phyloP scores from a whole-genome alignment of 179 eudicot species.

The Spergularia azorica region DNA sequence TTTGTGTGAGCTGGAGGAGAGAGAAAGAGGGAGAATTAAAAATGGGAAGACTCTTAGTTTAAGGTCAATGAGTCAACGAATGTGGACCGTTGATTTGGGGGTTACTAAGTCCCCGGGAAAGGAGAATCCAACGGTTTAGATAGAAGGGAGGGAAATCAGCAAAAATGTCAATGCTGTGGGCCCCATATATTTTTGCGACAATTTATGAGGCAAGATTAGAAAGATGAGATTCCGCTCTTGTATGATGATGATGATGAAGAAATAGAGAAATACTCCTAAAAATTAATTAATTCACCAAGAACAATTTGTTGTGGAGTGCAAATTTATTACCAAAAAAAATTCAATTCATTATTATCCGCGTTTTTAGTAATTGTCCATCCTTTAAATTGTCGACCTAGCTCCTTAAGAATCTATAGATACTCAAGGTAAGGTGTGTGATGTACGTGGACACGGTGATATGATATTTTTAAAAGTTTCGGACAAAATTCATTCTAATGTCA shows the following conservation, averaged over 20 bases:
- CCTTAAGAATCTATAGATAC: too few species aligned
- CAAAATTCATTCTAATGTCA: too few species aligned
- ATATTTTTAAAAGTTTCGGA: too few species aligned
- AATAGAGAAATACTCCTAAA: too few species aligned
- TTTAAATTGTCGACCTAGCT: not conserved
- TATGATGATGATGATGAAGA: not conserved
- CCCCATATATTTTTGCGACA: conserved; percentile 7
- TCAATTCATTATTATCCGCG: not conserved
- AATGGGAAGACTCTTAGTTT: too few species aligned
- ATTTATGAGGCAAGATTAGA: not conserved
- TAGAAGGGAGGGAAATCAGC: not conserved
- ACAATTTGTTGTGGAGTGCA: too few species aligned
- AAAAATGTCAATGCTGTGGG: conserved; percentile 26
- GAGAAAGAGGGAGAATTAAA: not conserved
- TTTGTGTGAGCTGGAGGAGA: not conserved
- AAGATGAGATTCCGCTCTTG: not conserved
- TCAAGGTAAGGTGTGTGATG: too few species aligned
- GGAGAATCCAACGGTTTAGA: conserved; percentile 24
- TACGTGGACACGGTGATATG: too few species aligned
- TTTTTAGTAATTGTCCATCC: not conserved
- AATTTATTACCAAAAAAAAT: too few species aligned
- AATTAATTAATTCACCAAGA: too few species aligned
- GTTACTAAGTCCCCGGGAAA: conserved; percentile 23
- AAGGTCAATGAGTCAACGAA: conserved; percentile 35
- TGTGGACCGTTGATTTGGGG: conserved; percentile 37